Evolutionary conservation across 495 filamentous ascomycete species (phyloP), one percentile per base, ranked within the genome.

Genomic region (Penicillium mononematosum): DNA sequence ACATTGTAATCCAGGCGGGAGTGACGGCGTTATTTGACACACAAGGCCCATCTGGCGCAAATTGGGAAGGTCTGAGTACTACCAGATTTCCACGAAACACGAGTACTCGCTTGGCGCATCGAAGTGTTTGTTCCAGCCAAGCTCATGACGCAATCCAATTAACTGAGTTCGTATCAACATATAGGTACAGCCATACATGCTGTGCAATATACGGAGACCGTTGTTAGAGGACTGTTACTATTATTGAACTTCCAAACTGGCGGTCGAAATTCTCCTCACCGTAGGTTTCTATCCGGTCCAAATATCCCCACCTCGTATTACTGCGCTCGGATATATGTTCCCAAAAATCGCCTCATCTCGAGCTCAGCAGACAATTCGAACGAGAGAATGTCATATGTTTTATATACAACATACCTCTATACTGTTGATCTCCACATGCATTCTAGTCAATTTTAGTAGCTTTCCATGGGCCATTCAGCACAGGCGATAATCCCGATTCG

Each of bases 381-480:
- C 7, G 12, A 25, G 14, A n/a, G 8, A 29, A 5, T 27, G n/a
- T 3, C 3, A 17, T 47, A 20, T 11, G 5, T 29, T 9, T 48
- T 48, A 48, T n/a, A 9, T 31, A n/a, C n/a, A n/a, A n/a, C n/a
- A n/a, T n/a, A 31, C 12, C 16, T 25, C 5, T 38, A 50, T 38
- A 50, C 12, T 50, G 14, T 31, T 14, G 4, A 19, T 52, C 50
- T 19, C 50, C 57, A 55, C 60, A 42, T 56, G 46, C 47, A 34
- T 51, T 53, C 38, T 41, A 42, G 48, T 43, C 44, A 17, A 52
- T 29, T 51, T 52, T 55, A 52, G 39, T 46, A 38, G 20, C 36
- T 42, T 48, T 24, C 27, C 41, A 49, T 58, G 45, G 55, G 38
- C 56, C 60, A 63, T 63, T 63, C 52, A 59, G 47, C 51, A 44